phyloP scores from a whole-genome alignment of 441 rosid genomes.

The Syzygium malaccense region DNA sequence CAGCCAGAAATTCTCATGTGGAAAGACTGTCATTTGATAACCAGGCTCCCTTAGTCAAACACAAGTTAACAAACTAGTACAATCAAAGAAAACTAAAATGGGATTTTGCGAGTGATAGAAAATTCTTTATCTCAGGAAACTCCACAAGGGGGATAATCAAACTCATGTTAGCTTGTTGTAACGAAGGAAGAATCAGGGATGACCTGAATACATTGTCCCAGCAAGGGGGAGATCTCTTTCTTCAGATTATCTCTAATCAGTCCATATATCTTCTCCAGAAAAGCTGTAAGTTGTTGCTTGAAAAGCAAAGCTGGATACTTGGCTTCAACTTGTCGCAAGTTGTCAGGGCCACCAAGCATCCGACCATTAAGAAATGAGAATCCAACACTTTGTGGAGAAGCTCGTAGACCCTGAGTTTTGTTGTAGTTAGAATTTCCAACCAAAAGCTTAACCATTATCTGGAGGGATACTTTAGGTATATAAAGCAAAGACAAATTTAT shows the following conservation, averaged over 20 bases:
- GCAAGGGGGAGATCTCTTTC: slow-evolving; percentile 65
- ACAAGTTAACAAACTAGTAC: background rate
- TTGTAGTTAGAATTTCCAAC: background rate
- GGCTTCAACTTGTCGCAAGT: slow-evolving; percentile 67
- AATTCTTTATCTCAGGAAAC: background rate
- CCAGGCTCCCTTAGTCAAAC: background rate
- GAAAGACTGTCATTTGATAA: background rate
- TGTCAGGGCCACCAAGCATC: slow-evolving; percentile 46
- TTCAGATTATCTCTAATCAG: slow-evolving; percentile 67
- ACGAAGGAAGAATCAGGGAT: background rate
- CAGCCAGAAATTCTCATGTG: background rate
- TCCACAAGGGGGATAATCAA: background rate
- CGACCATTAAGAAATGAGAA: slow-evolving; percentile 59
- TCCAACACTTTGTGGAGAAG: slow-evolving; percentile 59
- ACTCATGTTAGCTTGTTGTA: background rate
- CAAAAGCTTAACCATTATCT: slow-evolving; percentile 5
- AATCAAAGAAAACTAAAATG: background rate
- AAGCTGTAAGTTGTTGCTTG: slow-evolving; percentile 78
- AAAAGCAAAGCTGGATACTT: slow-evolving; percentile 70
- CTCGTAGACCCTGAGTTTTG: slow-evolving; percentile 36
- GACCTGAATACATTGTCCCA: slow-evolving; percentile 73
- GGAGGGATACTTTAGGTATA: background rate
- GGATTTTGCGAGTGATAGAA: background rate
- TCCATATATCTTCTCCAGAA: slow-evolving; percentile 79
- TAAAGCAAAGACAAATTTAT: slow-evolving; percentile 10